These are phyloP conservation scores for Penicillium verrucosum DNA, from an alignment of 2,329 filamentous ascomycete genomes.

Conservation along the genomic window DNA sequence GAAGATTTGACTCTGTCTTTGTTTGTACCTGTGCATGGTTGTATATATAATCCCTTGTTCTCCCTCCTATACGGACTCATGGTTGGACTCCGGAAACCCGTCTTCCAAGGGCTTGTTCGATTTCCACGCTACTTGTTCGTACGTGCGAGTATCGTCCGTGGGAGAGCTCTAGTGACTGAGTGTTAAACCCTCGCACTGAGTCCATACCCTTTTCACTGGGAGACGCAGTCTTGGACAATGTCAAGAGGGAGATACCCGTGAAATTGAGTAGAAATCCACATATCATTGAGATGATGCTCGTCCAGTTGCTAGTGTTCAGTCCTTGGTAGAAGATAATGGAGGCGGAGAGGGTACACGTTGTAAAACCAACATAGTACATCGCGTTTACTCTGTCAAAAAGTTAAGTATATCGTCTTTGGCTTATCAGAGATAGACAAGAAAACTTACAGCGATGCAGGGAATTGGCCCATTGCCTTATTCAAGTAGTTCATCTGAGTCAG, in stretches of 20 bases:
- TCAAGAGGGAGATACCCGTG: constrained; percentile 89
- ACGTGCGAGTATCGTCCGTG: background rate
- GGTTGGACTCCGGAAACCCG: background rate
- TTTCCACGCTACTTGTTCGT: background rate
- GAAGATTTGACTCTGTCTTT: too few relatives aligned
- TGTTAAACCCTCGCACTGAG: background rate
- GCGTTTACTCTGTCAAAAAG: constrained; percentile 71
- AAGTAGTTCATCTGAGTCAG: constrained; percentile 99
- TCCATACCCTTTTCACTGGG: background rate
- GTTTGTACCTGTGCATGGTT: too few relatives aligned
- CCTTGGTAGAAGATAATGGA: constrained; percentile 95
- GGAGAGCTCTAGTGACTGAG: background rate
- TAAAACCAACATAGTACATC: constrained; percentile 96
- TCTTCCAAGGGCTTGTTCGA: background rate
- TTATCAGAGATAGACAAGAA: background rate
- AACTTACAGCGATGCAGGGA: constrained; percentile 91
- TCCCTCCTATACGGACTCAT: too few relatives aligned
- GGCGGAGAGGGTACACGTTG: constrained; percentile 86
- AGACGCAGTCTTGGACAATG: background rate
- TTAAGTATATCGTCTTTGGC: background rate
- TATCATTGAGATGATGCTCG: constrained; percentile 87
- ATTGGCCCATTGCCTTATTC: constrained; percentile 96
- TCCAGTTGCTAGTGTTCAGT: constrained; percentile 88
- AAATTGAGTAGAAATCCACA: constrained; percentile 94
- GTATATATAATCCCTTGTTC: too few relatives aligned